Evolutionary conservation across 2,329 filamentous ascomycete species (phyloP), one percentile per base, ranked within the genome.

Genomic region (Alternaria infectoria): DNA sequence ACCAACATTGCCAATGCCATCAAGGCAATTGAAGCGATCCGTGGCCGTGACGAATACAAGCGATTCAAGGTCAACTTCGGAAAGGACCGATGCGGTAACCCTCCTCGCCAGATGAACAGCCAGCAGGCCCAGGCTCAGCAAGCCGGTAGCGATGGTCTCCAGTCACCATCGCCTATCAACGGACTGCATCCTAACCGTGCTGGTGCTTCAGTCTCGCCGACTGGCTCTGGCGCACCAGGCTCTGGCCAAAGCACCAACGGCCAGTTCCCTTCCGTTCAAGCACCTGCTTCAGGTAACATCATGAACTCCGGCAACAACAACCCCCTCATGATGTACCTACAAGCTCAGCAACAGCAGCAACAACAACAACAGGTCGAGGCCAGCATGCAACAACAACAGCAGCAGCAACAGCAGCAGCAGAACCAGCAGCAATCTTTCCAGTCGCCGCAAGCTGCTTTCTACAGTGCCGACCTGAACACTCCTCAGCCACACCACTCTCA

Each of bases 21-120:
- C 86, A 99, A 99, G 85, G 96, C 96, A 1, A 99, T 99, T 69
- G 96, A 99, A 82, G 96, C 94, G 21, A 90, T 99, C 69, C 90
- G 96, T 61, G 92, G 93, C 76, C 93, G 94, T 77, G 96, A 98
- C 46, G 96, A 99, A 77, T 99, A 99, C 86, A 93, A 90, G 82
- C 89, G 96, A 74, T 99, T 99, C 89, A 99, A 99, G 87, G 95
- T 99, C 80, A 99, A 99, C 85, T 99, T 99, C 79, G 96, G 96
- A 81, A 99, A 99, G 84, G 96, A 99, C 79, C 90, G 96, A 60
- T 99, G 96, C 75, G 96, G 96, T 70, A 99, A 99, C 83, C 91
- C 96, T 56, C 96, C 96, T 47, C 90, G 96, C 64, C 96, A 98
- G 83, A 87, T 92, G 69, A 88, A 90, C 79, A 87, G 77, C 66